A percentile compares a stretch with the other conserved stretches of the same genome.
Evolutionary conservation across 192 early-diverging fungal species (phyloP).

Genomic region (Funneliformis geosporum): DNA sequence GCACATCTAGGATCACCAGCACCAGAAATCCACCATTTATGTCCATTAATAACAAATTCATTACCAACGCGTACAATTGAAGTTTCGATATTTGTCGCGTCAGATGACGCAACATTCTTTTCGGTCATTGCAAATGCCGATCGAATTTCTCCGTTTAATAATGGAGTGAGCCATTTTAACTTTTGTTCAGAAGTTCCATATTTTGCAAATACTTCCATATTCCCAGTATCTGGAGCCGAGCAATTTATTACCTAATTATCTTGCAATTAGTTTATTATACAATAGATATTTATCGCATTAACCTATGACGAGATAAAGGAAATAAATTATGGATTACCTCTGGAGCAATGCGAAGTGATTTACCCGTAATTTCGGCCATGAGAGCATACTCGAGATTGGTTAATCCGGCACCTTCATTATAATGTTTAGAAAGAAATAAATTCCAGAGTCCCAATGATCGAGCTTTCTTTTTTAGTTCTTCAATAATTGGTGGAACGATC

Average conservation of each 20-base stretch:
- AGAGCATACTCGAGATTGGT: constrained; percentile 94
- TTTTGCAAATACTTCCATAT: constrained; percentile 99
- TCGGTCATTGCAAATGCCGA: constrained; percentile 99
- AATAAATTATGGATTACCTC: constrained; percentile 54
- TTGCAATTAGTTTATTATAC: no score
- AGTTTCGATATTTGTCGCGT: constrained; percentile 96
- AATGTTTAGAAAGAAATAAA: constrained; percentile 82
- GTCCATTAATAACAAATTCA: constrained; percentile 73
- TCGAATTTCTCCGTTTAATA: constrained; percentile 89
- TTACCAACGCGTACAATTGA: constrained; percentile 67
- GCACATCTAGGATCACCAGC: constrained; percentile 92
- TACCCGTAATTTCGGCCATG: constrained; percentile 89
- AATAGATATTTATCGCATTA: not conserved
- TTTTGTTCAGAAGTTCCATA: constrained; percentile 90
- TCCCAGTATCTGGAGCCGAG: constrained; percentile 95
- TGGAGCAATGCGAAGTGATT: constrained; percentile 76
- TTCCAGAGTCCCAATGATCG: constrained; percentile 93
- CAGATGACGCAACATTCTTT: constrained; percentile 91
- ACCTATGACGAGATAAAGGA: no score
- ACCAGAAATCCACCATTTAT: constrained; percentile 99
- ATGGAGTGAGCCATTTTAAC: constrained; percentile 71
- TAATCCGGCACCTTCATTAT: constrained; percentile 81
- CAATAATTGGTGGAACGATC: constrained; percentile 82
- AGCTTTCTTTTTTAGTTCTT: constrained; percentile 87
- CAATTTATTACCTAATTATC: constrained; percentile 78